Conservation (phyloP, 768 basidiomycete genomes). For the Gymnopilus junonius region DNA sequence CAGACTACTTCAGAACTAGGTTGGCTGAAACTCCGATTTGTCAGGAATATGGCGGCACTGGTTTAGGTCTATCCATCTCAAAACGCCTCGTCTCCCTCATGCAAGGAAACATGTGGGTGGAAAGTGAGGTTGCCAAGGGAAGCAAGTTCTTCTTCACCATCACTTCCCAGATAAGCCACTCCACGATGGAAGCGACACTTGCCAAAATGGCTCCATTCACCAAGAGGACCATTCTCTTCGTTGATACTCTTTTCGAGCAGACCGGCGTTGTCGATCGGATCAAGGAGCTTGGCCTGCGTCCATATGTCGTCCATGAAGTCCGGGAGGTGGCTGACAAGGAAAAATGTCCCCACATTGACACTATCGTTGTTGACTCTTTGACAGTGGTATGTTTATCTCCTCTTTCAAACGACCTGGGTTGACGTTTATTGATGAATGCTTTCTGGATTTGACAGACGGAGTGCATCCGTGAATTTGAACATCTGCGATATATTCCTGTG, state of each 20-base stretch:
- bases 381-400: constrained; percentile 62
- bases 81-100: constrained; percentile 96
- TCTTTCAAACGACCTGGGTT: constrained; percentile 3
- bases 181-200: constrained; percentile 72
- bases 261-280: constrained; percentile 80
- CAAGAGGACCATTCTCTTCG: constrained; percentile 88
- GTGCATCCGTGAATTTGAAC: constrained; percentile 87
- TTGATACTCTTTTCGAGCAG: constrained; percentile 81
- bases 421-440: constrained; percentile 5
- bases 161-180: constrained; percentile 80
- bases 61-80: constrained; percentile 95
- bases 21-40: constrained; percentile 5
- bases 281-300: constrained; percentile 76
- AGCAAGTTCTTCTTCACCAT: constrained; percentile 98
- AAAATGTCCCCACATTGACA: constrained; percentile 87
- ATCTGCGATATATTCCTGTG: constrained; percentile 95
- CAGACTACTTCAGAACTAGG: neutral
- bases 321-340: constrained; percentile 82
- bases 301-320: constrained; percentile 79
- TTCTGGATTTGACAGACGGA: constrained; percentile 66
- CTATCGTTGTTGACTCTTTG: constrained; percentile 93
- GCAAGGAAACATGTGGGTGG: constrained; percentile 99
- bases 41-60: constrained; percentile 96
- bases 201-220: constrained; percentile 86
- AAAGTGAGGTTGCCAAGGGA: constrained; percentile 91